Evolutionary conservation across 1,139 yeast genomes (phyloP), one percentile per base, ranked within the genome.

Genomic region (Kurtzmaniella quercitrusa): DNA sequence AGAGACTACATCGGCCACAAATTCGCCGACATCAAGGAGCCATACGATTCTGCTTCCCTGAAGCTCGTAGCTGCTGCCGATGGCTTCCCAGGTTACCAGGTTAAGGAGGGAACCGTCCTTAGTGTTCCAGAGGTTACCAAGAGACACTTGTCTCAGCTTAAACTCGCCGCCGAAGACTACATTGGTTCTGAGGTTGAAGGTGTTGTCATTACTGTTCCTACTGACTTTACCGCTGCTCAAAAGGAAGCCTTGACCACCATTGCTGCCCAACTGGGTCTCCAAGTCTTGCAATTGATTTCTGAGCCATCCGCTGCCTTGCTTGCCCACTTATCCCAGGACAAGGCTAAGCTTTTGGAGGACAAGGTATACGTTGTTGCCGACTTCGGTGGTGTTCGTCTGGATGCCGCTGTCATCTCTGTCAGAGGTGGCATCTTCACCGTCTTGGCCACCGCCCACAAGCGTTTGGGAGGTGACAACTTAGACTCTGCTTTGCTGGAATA

Each of bases 341-440:
- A 79, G 45, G 81, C 77, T 56, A 71, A 74, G 53, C 70, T 81
- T 54, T 62, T 65, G 45, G 70, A 81, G 54, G 97, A 93, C 67
- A 87, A 84, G 69, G 72, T 88, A 48, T 89, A 85, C 57, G 94
- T 88, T 44, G 96, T 94, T 55, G 95, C 95, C 42, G 98, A 93
- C 67, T 87, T 93, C 59, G 99, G 98, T 65, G 98, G 97, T 62
- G 79, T 90, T 56, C 82, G 98, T 70, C 85, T 96, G 37, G 98
- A 93, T 63, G 97, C 93, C 51, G 96, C 98, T 46, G 93, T 94
- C 44, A 75, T 93, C 58, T 81, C 97, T 40, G 88, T 85, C 48
- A 85, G 98, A 74, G 95, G 95, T 50, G 98, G 98, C 58, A 81
- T 91, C 51, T 78, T 88, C 69, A 93, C 98, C 47, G 75, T 90